Conservation (phyloP, 2,329 filamentous ascomycete genomes). For the Talaromyces funiculosus region DNA sequence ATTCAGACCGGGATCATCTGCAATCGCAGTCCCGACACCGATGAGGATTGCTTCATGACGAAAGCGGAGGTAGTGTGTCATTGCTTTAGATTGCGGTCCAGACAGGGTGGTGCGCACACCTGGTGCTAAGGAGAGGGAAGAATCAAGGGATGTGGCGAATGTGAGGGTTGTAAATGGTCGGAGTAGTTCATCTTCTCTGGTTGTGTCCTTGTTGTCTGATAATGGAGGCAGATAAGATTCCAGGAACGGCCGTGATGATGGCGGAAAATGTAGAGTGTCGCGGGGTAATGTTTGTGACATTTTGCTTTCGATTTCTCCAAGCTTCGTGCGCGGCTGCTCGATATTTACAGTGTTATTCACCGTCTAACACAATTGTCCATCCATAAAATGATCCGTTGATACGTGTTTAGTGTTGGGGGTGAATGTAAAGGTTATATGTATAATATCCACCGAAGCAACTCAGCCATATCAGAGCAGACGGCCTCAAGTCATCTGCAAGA, state of each 20-base stretch:
- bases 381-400: too few species aligned
- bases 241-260: slow-evolving; percentile 3
- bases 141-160: slow-evolving; percentile 76
- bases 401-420: too few species aligned
- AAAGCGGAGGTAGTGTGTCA: slow-evolving; percentile 87
- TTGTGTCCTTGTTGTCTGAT: not conserved
- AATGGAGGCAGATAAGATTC: slow-evolving; percentile 10
- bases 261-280: slow-evolving; percentile 7
- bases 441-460: too few species aligned
- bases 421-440: too few species aligned
- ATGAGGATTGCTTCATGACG: slow-evolving; percentile 79
- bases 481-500: too few species aligned
- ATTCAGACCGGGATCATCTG: slow-evolving; percentile 81
- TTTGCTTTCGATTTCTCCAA: not conserved
- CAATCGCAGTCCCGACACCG: slow-evolving; percentile 75
- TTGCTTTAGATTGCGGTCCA: slow-evolving; percentile 74
- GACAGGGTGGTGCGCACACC: slow-evolving; percentile 79
- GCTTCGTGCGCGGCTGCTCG: too few species aligned
- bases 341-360: too few species aligned
- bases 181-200: not conserved
- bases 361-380: too few species aligned
- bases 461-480: too few species aligned
- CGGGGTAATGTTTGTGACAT: not conserved
- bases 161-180: slow-evolving; percentile 15
- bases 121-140: slow-evolving; percentile 67